Percentiles rank a stretch among this genome's conserved stretches.
These are phyloP conservation scores for Rhizophagus prolifer DNA, from an alignment of 192 early-diverging fungal genomes.

Conservation along the genomic window DNA sequence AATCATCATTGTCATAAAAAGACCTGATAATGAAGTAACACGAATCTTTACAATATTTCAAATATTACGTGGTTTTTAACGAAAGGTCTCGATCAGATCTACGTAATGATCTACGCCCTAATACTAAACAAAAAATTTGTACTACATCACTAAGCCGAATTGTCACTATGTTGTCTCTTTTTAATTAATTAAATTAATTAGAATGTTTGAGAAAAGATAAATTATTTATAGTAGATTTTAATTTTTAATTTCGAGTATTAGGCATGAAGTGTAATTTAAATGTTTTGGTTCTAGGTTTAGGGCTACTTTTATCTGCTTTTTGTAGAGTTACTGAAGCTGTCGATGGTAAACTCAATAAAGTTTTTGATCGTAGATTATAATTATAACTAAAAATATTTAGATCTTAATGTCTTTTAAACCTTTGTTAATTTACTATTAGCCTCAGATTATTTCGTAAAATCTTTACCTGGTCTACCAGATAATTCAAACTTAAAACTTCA, in stretches of 20 bases:
- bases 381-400: neutral
- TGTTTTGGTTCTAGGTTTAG: neutral
- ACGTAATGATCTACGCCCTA: too few relatives aligned
- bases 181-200: too few relatives aligned
- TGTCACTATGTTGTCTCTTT: too few relatives aligned
- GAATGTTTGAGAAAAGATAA: too few relatives aligned
- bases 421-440: neutral
- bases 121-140: neutral
- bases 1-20: too few relatives aligned
- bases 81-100: too few relatives aligned
- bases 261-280: neutral
- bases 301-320: neutral
- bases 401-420: neutral
- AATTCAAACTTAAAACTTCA: neutral
- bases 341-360: neutral
- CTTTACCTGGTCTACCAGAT: slow-evolving; percentile 16
- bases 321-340: neutral
- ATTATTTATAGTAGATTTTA: neutral
- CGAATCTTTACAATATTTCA: too few relatives aligned
- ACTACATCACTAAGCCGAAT: neutral
- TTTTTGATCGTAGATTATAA: too few relatives aligned
- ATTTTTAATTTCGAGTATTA: neutral
- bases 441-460: slow-evolving; percentile 8
- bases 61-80: too few relatives aligned
- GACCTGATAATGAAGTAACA: too few relatives aligned